Evolutionary conservation across 176 grass and related monocot genomes (phyloP).

Genomic region (Phoenix roebelenii): DNA sequence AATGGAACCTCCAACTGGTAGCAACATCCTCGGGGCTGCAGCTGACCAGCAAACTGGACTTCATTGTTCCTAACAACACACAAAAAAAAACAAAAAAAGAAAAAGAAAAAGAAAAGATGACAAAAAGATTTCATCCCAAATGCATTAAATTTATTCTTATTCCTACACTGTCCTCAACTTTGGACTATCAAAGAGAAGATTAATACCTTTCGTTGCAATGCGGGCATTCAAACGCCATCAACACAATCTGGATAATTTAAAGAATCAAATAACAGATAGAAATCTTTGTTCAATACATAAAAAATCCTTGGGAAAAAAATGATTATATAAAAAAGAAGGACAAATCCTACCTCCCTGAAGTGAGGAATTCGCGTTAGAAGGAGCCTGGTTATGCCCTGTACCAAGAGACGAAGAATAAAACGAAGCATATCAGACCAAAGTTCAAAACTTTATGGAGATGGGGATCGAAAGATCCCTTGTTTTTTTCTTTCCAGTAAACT

Average conservation of each 20-base stretch:
- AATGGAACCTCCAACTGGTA: slow-evolving; percentile 46
- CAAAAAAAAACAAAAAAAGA: not conserved
- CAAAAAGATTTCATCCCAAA: no score
- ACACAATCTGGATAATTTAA: slow-evolving; percentile 53
- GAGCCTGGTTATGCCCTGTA: slow-evolving; percentile 64
- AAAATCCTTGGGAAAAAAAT: no score
- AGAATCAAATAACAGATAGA: slow-evolving; percentile 3
- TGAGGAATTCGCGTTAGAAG: slow-evolving; percentile 73
- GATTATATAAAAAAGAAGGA: no score
- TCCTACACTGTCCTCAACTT: no score
- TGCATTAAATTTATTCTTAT: no score
- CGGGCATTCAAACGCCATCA: slow-evolving; percentile 89
- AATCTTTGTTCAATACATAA: no score
- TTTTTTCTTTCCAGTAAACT: no score
- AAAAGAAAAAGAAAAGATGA: not conserved
- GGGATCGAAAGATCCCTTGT: no score
- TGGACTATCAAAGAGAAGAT: not conserved
- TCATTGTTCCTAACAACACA: slow-evolving; percentile 61
- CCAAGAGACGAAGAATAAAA: not conserved
- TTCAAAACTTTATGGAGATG: no score
- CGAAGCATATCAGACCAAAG: not conserved
- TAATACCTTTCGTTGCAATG: slow-evolving; percentile 79
- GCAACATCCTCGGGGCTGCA: slow-evolving; percentile 71
- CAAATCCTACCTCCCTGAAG: slow-evolving; percentile 64
- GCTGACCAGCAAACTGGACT: slow-evolving; percentile 84